Evolutionary conservation across 2,329 filamentous ascomycete genomes (phyloP), one percentile per base, ranked within the genome.

Genomic region (Paramyrothecium sp.): DNA sequence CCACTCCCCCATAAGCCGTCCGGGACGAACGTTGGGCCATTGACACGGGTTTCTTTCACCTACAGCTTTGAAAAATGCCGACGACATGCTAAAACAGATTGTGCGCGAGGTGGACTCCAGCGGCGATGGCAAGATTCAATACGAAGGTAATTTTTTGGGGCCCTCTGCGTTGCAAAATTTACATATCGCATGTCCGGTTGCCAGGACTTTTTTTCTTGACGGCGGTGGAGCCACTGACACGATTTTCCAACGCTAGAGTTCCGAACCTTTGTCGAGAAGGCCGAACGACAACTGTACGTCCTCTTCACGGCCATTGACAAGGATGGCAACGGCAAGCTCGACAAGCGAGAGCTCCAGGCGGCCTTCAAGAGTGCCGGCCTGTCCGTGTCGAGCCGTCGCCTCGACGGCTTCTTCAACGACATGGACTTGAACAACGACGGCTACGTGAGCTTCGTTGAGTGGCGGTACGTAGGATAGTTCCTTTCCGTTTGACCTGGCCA

Each of bases 361-460:
- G 95, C 94, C 11, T 96, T 97, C 69, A 80, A 87, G 59, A 83
- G 81, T 54, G 89, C 91, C 44, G 93, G 93, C 34, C 81, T 99
- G 53, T 83, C 86, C 10, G 89, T 98, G 13, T 89, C 92, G 21
- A 87, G 81, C 64, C 84, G 87, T 55, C 90, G 92, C 68, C 78
- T 99, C 50, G 85, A 91, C 61, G 84, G 87, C 61, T 98, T 99
- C 78, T 97, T 99, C 71, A 78, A 84, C 62, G 89, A 97, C 71
- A 89, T 99, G 66, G 95, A 99, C 72, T 83, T 85, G 69, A 94
- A 99, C 76, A 85, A 89, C 65, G 93, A 99, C 72, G 92, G 92
- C 51, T 86, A 79, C 61, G 96, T 98, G 65, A 92, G 83, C 61
- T 98, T 96, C 75, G 88, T 92, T 63, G 95, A 99, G 82, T 98